Conservation (phyloP, 2,329 filamentous ascomycete species). For the Aspergillus piperis region DNA sequence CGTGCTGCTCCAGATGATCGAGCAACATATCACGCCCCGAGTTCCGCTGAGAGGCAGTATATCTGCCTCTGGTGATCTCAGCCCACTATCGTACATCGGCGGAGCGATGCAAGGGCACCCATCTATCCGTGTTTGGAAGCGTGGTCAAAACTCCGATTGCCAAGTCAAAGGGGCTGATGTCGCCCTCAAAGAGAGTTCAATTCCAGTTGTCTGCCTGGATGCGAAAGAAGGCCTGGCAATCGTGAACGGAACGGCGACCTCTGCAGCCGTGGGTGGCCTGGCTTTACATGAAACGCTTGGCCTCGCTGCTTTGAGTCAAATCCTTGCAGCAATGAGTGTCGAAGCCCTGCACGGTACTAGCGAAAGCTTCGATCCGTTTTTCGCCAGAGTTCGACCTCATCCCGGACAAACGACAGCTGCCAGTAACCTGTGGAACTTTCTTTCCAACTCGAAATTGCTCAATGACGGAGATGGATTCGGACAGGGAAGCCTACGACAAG, state of each 20-base stretch:
- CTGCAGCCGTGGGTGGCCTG: conserved; percentile 47
- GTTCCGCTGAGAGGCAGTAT: conserved; percentile 8
- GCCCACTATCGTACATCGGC: conserved; percentile 6
- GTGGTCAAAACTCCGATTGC: background rate
- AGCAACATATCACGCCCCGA: background rate
- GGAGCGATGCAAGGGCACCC: conserved; percentile 9
- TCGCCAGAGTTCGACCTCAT: conserved; percentile 59
- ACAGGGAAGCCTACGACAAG: conserved; percentile 44
- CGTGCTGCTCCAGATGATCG: background rate
- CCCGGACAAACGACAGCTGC: conserved; percentile 59
- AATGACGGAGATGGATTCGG: background rate
- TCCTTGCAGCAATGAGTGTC: conserved; percentile 61
- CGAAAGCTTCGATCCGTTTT: conserved; percentile 59
- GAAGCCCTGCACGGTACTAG: conserved; percentile 59
- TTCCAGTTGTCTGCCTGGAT: conserved; percentile 37
- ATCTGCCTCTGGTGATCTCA: conserved; percentile 10
- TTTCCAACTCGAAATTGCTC: conserved; percentile 48
- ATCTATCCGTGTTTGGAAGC: conserved; percentile 1
- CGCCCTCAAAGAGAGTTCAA: conserved; percentile 30
- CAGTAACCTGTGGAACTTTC: conserved; percentile 53
- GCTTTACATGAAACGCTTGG: conserved; percentile 54
- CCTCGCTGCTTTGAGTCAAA: conserved; percentile 55
- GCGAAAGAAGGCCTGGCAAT: conserved; percentile 54
- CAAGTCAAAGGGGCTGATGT: conserved; percentile 8
- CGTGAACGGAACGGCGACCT: conserved; percentile 53